phyloP scores from a whole-genome alignment of 1,139 yeast genomes.

The Pichia cactophila region DNA sequence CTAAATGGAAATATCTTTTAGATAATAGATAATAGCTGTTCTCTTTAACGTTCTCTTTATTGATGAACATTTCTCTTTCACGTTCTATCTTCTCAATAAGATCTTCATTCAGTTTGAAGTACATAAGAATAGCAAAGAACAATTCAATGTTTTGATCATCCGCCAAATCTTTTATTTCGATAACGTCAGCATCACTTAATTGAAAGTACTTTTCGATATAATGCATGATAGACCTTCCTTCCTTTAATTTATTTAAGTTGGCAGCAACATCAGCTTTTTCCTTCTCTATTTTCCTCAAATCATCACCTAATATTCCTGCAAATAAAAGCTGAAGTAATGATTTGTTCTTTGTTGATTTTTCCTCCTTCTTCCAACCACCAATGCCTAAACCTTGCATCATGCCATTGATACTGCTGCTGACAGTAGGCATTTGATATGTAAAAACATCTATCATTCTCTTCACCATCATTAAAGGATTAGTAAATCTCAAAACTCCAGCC shows the following conservation, averaged over 20 bases:
- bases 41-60: not conserved
- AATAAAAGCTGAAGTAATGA: slow-evolving; percentile 68
- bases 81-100: slow-evolving; percentile 4
- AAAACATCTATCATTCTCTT: slow-evolving; percentile 71
- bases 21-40: slow-evolving; percentile 33
- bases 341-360: slow-evolving; percentile 29
- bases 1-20: slow-evolving; percentile 48
- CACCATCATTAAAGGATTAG: slow-evolving; percentile 81
- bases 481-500: slow-evolving; percentile 65
- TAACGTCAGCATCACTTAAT: slow-evolving; percentile 27
- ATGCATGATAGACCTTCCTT: slow-evolving; percentile 11
- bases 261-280: slow-evolving; percentile 30
- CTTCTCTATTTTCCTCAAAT: slow-evolving; percentile 53
- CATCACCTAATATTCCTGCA: slow-evolving; percentile 70
- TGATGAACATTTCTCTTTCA: slow-evolving; percentile 2
- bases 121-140: slow-evolving; percentile 10
- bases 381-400: slow-evolving; percentile 13
- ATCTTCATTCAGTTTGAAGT: slow-evolving; percentile 10
- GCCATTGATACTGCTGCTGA: slow-evolving; percentile 10
- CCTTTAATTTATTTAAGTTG: slow-evolving; percentile 1
- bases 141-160: slow-evolving; percentile 15
- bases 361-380: slow-evolving; percentile 5
- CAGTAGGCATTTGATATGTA: slow-evolving; percentile 58
- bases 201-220: slow-evolving; percentile 26
- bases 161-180: slow-evolving; percentile 32